Percentiles rank a stretch among this genome's conserved stretches.
Conservation (phyloP, 225 moss, liverwort and hornwort genomes). For the Polytrichum formosum region DNA sequence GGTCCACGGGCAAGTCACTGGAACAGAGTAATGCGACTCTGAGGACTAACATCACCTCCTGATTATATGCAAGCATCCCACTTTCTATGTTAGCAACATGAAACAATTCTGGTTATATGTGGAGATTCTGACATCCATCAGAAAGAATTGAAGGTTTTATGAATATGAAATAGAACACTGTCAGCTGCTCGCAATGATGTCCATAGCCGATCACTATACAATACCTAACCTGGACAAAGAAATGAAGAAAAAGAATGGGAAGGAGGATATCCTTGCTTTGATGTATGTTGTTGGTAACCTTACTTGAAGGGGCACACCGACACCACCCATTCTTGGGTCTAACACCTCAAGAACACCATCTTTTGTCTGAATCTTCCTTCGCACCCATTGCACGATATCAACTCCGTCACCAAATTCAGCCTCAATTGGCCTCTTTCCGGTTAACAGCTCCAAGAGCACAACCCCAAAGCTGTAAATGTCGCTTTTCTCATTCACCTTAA, state of each 20-base stretch:
- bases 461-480: constrained; percentile 98
- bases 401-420: constrained; percentile 92
- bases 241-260: not conserved
- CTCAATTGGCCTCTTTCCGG: constrained; percentile 88
- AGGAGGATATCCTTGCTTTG: not conserved
- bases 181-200: no score
- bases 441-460: constrained; percentile 90
- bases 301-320: constrained; percentile 70
- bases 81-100: no score
- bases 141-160: no score
- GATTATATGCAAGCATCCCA: not conserved
- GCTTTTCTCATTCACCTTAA: constrained; percentile 95
- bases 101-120: no score
- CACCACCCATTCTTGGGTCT: constrained; percentile 74
- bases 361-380: constrained; percentile 82
- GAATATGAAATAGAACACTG: no score
- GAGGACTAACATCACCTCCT: constrained; percentile 91
- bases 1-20: constrained; percentile 83
- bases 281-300: not conserved
- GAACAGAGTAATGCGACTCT: constrained; percentile 87
- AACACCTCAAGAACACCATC: constrained; percentile 79
- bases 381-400: constrained; percentile 97
- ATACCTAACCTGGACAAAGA: not conserved
- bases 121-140: no score
- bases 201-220: no score